Evolutionary conservation across 2,329 filamentous ascomycete species (phyloP).

Genomic region (Periconia sp.): DNA sequence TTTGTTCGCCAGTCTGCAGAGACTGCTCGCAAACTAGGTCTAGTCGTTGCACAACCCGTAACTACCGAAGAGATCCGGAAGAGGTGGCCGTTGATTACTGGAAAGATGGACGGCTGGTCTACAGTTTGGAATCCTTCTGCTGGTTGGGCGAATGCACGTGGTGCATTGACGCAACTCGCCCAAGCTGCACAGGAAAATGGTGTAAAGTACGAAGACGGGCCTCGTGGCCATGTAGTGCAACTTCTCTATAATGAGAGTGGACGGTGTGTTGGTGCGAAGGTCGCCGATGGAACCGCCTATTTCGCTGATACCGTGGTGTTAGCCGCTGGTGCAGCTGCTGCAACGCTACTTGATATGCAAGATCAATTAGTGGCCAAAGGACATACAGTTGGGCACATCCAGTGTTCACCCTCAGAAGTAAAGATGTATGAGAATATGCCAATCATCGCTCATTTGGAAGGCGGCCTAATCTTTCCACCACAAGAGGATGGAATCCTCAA

Average conservation of each 20-base stretch:
- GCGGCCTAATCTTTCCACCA: slow-evolving; percentile 57
- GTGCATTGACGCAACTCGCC: slow-evolving; percentile 1
- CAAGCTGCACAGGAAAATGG: not conserved
- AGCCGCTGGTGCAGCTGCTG: slow-evolving; percentile 61
- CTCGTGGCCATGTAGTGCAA: slow-evolving; percentile 42
- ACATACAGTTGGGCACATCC: slow-evolving; percentile 47
- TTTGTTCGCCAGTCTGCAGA: slow-evolving; percentile 5
- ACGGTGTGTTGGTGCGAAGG: slow-evolving; percentile 54
- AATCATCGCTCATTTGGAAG: slow-evolving; percentile 58
- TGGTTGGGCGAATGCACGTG: slow-evolving; percentile 4
- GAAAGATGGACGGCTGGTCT: slow-evolving; percentile 2
- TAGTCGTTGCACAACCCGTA: slow-evolving; percentile 1
- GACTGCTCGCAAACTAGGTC: slow-evolving; percentile 1
- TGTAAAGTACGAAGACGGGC: slow-evolving; percentile 1
- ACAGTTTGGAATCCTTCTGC: slow-evolving; percentile 5
- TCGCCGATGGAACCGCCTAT: slow-evolving; percentile 53
- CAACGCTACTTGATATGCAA: slow-evolving; percentile 2
- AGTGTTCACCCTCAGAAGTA: slow-evolving; percentile 53
- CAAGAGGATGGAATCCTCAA: slow-evolving; percentile 61
- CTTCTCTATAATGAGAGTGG: slow-evolving; percentile 39
- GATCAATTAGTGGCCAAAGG: slow-evolving; percentile 6
- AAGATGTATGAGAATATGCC: slow-evolving; percentile 51
- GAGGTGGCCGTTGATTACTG: not conserved
- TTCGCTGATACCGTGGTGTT: slow-evolving; percentile 59
- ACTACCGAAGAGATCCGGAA: not conserved